Conservation (phyloP, 257 asterid species). For the Phtheirospermum japonicum region DNA sequence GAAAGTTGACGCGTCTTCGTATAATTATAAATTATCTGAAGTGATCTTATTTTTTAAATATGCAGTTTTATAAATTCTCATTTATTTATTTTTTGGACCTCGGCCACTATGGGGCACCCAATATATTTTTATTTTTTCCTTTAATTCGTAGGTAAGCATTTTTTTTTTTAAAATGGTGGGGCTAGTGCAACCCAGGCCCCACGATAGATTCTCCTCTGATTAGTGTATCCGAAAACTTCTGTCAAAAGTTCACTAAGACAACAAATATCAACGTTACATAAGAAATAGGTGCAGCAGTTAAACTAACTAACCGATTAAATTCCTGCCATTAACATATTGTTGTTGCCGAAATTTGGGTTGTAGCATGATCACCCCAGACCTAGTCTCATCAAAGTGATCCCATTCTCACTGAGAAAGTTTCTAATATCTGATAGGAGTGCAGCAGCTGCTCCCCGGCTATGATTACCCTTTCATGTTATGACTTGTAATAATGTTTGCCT, state of each 20-base stretch:
- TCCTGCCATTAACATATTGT: slow-evolving; percentile 16
- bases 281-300: not conserved
- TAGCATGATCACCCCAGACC: slow-evolving; percentile 65
- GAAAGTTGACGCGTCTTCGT: no score
- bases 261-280: not conserved
- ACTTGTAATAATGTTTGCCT: slow-evolving; percentile 57
- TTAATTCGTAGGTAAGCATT: no score
- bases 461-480: slow-evolving; percentile 90
- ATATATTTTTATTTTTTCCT: no score
- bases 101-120: no score
- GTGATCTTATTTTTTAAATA: no score
- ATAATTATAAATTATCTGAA: no score
- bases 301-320: not conserved
- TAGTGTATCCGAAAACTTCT: no score
- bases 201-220: no score
- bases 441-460: slow-evolving; percentile 80
- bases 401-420: slow-evolving; percentile 65
- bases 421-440: slow-evolving; percentile 74
- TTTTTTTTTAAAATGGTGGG: no score
- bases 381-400: slow-evolving; percentile 65
- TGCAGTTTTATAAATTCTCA: no score
- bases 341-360: slow-evolving; percentile 53
- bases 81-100: no score
- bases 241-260: not conserved
- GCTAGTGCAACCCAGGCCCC: no score